These are phyloP conservation scores for Helenozyma rhizophorensis DNA, from an alignment of 805 yeast genomes.

Conservation along the genomic window DNA sequence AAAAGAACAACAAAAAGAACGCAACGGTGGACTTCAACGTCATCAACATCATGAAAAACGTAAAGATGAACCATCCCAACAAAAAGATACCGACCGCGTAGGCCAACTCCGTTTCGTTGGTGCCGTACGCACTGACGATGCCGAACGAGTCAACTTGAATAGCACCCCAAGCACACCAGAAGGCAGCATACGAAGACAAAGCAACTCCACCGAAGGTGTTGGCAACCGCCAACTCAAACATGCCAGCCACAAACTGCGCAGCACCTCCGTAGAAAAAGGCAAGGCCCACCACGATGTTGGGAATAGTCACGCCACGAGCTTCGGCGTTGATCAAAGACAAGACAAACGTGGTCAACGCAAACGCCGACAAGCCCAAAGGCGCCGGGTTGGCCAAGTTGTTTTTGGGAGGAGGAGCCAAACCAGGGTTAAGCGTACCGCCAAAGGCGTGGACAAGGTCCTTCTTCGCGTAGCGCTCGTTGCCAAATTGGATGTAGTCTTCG, in stretches of 20 bases:
- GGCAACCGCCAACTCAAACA: slow-evolving; percentile 72
- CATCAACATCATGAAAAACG: slow-evolving; percentile 37
- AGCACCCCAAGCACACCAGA: slow-evolving; percentile 75
- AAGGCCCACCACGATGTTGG: slow-evolving; percentile 58
- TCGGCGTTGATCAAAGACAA: slow-evolving; percentile 58
- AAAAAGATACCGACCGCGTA: slow-evolving; percentile 37
- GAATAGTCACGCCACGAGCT: slow-evolving; percentile 63
- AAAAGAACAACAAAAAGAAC: slow-evolving; percentile 38
- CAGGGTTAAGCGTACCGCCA: slow-evolving; percentile 83
- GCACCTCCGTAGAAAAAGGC: slow-evolving; percentile 73
- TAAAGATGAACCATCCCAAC: slow-evolving; percentile 42
- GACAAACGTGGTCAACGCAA: slow-evolving; percentile 65
- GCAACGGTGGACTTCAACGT: slow-evolving; percentile 42
- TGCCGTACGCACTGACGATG: slow-evolving; percentile 31
- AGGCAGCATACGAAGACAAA: slow-evolving; percentile 60
- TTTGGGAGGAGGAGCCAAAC: slow-evolving; percentile 41
- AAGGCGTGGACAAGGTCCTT: slow-evolving; percentile 58
- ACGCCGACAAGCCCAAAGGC: slow-evolving; percentile 69
- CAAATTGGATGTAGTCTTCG: slow-evolving; percentile 65
- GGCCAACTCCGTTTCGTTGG: slow-evolving; percentile 19
- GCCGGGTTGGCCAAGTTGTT: slow-evolving; percentile 62
- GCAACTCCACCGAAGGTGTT: slow-evolving; percentile 74
- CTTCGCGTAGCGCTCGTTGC: slow-evolving; percentile 63
- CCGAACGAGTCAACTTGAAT: slow-evolving; percentile 40
- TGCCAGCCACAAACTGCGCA: slow-evolving; percentile 66